A percentile compares a stretch with the other conserved stretches of the same genome.
Conservation (phyloP, 441 rosid species). For the Brassica hybrid region DNA sequence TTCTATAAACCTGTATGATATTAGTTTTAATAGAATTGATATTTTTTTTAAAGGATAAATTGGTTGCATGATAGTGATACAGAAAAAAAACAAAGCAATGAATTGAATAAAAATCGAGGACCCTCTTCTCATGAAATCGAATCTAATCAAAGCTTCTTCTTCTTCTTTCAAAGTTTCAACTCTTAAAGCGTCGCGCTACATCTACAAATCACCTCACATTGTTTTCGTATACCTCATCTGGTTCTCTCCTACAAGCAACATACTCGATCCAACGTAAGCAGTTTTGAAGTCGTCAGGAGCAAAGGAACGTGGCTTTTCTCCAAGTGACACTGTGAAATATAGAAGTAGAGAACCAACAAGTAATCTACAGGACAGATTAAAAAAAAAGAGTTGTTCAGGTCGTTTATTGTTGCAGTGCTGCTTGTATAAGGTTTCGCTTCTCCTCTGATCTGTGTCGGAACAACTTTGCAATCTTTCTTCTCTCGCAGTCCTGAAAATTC, state of each 20-base stretch:
- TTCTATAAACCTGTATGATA: too few species aligned
- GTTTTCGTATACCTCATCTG: constrained; percentile 29
- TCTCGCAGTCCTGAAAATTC: constrained; percentile 87
- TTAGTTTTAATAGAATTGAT: too few species aligned
- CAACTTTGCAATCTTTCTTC: constrained; percentile 81
- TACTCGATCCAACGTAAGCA: constrained; percentile 30
- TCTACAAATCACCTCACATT: constrained; percentile 32
- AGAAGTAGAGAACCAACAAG: constrained; percentile 23
- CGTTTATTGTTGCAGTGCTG: constrained; percentile 48
- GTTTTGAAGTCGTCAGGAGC: constrained; percentile 25
- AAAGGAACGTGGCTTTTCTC: constrained; percentile 34
- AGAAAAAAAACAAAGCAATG: constrained; percentile 37
- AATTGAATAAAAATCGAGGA: constrained; percentile 39
- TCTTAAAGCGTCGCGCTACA: constrained; percentile 31
- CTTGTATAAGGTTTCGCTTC: constrained; percentile 57
- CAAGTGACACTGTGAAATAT: constrained; percentile 13
- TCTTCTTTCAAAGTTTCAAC: constrained; percentile 20
- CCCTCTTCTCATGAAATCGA: constrained; percentile 14
- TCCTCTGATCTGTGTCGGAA: constrained; percentile 85
- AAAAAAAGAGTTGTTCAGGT: neutral
- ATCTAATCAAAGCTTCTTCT: constrained; percentile 19
- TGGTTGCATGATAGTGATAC: constrained; percentile 31
- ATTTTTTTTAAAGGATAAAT: neutral
- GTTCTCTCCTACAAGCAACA: constrained; percentile 25
- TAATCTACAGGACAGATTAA: constrained; percentile 18